Evolutionary conservation across 495 filamentous ascomycete species (phyloP).

Genomic region (Penicillium tannophilum): DNA sequence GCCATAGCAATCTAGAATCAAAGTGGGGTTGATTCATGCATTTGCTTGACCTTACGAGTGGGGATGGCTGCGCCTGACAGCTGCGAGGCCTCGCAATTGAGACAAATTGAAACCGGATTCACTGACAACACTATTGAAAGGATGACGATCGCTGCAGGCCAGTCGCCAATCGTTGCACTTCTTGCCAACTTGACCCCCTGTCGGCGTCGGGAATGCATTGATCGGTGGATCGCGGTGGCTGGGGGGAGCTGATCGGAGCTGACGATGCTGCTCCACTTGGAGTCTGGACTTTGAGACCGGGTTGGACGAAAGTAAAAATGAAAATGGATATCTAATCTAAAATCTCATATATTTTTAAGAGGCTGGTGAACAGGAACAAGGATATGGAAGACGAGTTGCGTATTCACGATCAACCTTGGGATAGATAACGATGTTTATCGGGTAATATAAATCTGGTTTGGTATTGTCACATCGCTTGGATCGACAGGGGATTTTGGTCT

Average conservation of each 20-base stretch:
- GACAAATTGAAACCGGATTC: conserved; percentile 33
- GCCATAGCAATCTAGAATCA: conserved; percentile 25
- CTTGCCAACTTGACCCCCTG: conserved; percentile 10
- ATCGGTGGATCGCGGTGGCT: conserved; percentile 31
- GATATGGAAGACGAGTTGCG: not conserved
- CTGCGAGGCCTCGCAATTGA: conserved; percentile 21
- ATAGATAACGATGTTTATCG: conserved; percentile 18
- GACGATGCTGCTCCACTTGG: conserved; percentile 26
- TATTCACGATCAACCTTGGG: not conserved
- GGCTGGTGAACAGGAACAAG: not conserved
- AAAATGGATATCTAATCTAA: conserved; percentile 10
- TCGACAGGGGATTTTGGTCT: conserved; percentile 19
- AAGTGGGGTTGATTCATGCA: conserved; percentile 9
- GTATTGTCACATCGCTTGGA: conserved; percentile 18
- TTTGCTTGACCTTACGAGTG: conserved; percentile 19
- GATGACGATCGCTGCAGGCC: conserved; percentile 26
- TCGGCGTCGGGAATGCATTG: conserved; percentile 23
- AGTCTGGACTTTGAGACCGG: conserved; percentile 18
- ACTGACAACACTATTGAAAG: conserved; percentile 15
- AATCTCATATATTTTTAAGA: not conserved
- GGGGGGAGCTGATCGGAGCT: conserved; percentile 27
- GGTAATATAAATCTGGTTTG: conserved; percentile 18
- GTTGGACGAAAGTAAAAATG: conserved; percentile 13
- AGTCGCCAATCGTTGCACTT: conserved; percentile 27
- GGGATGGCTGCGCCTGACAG: conserved; percentile 19